Evolutionary conservation across 768 basidiomycete species (phyloP), one percentile per base, ranked within the genome.

Genomic region (Stropharia rugosoannulata): DNA sequence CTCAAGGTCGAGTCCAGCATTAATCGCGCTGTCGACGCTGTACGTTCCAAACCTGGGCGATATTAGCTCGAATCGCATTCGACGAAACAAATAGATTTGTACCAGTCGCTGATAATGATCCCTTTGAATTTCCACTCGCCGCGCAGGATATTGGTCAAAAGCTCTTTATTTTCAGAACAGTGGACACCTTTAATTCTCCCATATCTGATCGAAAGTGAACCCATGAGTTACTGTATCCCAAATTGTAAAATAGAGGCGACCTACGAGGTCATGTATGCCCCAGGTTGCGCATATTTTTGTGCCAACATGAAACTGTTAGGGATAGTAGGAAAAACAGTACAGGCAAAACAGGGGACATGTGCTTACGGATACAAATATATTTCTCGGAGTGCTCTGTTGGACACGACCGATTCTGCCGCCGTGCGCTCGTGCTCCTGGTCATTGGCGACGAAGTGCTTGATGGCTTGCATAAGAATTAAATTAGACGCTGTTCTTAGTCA

Each of bases 31-130:
- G 58, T 85, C 84, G n/a, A 86, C 77, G 22, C 85, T 80, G 64
- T 91, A 90, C 0, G 83, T 80, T 13, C 90, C 90, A 62, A 82
- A 84, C 87, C 86, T 87, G 10, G 54, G 39, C 44, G 36, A 37
- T 15, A 44, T 40, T 45, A 44, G 29, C 44, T n/a, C 25, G 9
- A 11, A 11, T 22, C 39, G 19, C 29, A 11, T 6, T 22, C n/a
- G 16, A 25, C 13, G n/a, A 5, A 39, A 46, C 39, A 19, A 6
- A 18, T 13, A 35, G 36, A 50, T 25, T 52, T 29, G 19, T 68
- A 89, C 91, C 90, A 93, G 67, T 92, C 91, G 59, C 87, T 89
- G 72, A 92, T 88, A 57, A 90, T 74, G 41, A 83, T 66, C 0
- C 88, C 87, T 29, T 84, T 74, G 60, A 87, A 89, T 35, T 79